Conservation (phyloP, 805 yeast species). For the Pichia eremophila region DNA sequence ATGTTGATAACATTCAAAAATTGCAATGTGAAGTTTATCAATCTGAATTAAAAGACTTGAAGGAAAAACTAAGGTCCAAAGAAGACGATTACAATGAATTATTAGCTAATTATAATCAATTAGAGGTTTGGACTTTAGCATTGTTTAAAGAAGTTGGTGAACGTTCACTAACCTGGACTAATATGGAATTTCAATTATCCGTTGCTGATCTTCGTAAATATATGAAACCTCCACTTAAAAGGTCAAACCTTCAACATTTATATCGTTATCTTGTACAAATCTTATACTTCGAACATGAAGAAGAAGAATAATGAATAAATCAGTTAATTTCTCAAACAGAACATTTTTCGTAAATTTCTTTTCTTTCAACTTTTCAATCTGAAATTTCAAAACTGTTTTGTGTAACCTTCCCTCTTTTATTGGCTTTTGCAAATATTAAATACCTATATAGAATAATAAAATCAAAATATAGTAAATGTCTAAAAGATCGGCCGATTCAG, state of each 20-base stretch:
- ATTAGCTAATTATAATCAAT: background rate
- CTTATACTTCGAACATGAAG: background rate
- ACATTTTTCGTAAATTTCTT: no score
- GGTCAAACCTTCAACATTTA: background rate
- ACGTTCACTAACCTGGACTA: background rate
- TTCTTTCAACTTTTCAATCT: no score
- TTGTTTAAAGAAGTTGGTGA: conserved; percentile 5
- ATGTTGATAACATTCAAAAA: background rate
- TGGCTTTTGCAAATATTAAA: no score
- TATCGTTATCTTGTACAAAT: conserved; percentile 4
- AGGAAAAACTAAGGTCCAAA: background rate
- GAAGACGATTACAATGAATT: background rate
- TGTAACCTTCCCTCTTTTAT: no score
- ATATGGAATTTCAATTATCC: conserved; percentile 1
- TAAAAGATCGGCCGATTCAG: background rate
- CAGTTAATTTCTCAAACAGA: background rate
- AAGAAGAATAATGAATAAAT: background rate
- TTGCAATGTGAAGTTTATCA: conserved; percentile 3
- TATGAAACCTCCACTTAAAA: conserved; percentile 2
- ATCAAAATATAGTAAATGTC: background rate
- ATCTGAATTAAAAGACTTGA: background rate
- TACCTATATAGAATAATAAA: no score
- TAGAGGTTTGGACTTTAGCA: conserved; percentile 4
- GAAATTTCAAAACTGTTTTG: no score
- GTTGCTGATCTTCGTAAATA: background rate